Percentiles rank a stretch among this genome's conserved stretches.
phyloP scores from a whole-genome alignment of 495 filamentous ascomycete species.

The Daldinia vernicosa region DNA sequence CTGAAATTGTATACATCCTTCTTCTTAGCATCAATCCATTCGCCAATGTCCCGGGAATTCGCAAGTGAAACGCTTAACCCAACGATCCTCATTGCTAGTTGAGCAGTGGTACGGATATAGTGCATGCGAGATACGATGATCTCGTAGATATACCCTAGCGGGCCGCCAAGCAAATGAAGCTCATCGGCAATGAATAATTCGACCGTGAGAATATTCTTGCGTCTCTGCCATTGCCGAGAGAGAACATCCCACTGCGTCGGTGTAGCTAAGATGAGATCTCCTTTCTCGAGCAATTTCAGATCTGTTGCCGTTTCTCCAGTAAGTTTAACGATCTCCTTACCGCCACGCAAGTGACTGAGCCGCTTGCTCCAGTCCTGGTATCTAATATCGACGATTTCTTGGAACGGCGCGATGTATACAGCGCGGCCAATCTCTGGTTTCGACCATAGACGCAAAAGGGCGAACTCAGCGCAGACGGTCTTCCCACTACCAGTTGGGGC shows the following conservation, averaged over 20 bases:
- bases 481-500: conserved; percentile 94
- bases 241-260: conserved; percentile 95
- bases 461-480: conserved; percentile 95
- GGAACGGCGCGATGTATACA: conserved; percentile 95
- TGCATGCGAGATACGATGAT: conserved; percentile 97
- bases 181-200: conserved; percentile 96
- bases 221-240: conserved; percentile 92
- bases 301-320: conserved; percentile 93
- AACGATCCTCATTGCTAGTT: conserved; percentile 84
- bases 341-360: conserved; percentile 74
- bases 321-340: conserved; percentile 93
- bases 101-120: conserved; percentile 88
- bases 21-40: conserved; percentile 99
- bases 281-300: conserved; percentile 85
- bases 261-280: conserved; percentile 92
- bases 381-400: conserved; percentile 86
- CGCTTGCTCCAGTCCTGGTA: conserved; percentile 85
- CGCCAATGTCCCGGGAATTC: conserved; percentile 92
- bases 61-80: conserved; percentile 92
- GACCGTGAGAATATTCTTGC: conserved; percentile 92
- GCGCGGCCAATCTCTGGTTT: conserved; percentile 76
- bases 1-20: conserved; percentile 99
- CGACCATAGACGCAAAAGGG: conserved; percentile 87
- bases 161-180: conserved; percentile 93
- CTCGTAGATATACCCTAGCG: conserved; percentile 90